Evolutionary conservation across 2,329 filamentous ascomycete genomes (phyloP), one percentile per base, ranked within the genome.

Genomic region (Exophiala phaeomuriformis): DNA sequence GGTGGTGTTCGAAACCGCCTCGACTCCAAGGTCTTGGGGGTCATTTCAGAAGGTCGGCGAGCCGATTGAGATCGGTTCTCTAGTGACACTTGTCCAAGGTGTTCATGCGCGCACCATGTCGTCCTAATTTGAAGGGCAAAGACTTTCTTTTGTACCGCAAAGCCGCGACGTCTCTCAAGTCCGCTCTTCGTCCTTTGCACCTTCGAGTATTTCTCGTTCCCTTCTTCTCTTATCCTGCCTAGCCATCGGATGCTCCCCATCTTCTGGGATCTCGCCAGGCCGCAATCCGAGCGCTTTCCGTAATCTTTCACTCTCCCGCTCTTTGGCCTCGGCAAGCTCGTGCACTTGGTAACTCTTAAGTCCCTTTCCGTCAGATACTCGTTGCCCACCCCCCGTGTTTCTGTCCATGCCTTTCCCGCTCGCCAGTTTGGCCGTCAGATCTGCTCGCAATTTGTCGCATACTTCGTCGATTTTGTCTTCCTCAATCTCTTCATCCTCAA

Each of bases 311-410:
- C 86, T 95, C 77, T 98, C 93, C 68, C 88, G 86, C 63, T 95
- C 91, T 79, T 98, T 98, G 56, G 91, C 93, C 65, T 93, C 87
- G 12, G 93, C 93, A 68, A 95, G 78, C 72, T 97, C 93, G 74
- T 98, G 93, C 19, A 97, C 90, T 72, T 97, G 89, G 71, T 97
- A 90, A 61, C 84, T 78, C 73, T 97, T 98, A 60, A 97, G 78
- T 6, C 81, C 78, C 62, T 75, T 79, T 50, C 71, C 69, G 47
- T 52, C 50, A 29, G 33, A 35, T 33, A 47, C 39, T 43, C 42
- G 70, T 65, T 55, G 67, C 60, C 57, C 67, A 65, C 57, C 58
- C 63, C 3, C 59, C 58, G 49, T 51, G 42, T 41, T 54, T 12
- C 41, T 51, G 28, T 64, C 66, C 33, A 59, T 49, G 49, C 65